These are phyloP conservation scores for Pseudisothecium myosuroides DNA, from an alignment of 225 moss, liverwort and hornwort genomes.

Conservation along the genomic window DNA sequence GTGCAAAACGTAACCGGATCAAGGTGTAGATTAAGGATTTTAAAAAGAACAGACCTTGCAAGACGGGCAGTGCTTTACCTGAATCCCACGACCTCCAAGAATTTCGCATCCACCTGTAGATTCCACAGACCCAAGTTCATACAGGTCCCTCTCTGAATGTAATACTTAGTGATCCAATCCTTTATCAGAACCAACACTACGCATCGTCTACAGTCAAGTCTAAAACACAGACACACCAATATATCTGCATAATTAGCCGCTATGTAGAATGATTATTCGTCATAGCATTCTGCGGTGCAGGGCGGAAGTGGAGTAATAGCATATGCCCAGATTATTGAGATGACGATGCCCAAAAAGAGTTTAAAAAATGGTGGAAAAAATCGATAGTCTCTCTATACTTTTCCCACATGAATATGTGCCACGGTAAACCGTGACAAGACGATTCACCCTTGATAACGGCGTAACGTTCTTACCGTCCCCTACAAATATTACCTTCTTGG, in stretches of 20 bases:
- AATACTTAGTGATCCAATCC: neutral
- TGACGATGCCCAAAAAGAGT: neutral
- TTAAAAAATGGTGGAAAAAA: neutral
- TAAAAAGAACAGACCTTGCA: neutral
- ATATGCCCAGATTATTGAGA: neutral
- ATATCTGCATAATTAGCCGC: neutral
- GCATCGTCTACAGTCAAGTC: neutral
- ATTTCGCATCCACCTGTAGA: slow-evolving; percentile 31
- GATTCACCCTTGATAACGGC: neutral
- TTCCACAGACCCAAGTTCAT: neutral
- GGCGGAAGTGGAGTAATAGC: neutral
- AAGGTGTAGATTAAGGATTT: neutral
- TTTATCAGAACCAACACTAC: neutral
- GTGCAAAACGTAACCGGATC: neutral
- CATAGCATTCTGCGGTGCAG: neutral
- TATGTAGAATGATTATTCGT: neutral
- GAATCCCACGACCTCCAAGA: slow-evolving; percentile 53
- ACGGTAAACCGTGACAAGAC: neutral
- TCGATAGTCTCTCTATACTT: neutral
- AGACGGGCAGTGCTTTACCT: slow-evolving; percentile 8
- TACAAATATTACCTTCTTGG: neutral
- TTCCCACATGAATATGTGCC: neutral
- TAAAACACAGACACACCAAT: neutral
- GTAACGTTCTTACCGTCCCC: neutral
- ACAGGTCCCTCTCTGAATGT: neutral